Percentiles rank a stretch among this genome's conserved stretches.
Evolutionary conservation across 1,139 yeast species (phyloP).

Genomic region (Blastobotrys persicus): DNA sequence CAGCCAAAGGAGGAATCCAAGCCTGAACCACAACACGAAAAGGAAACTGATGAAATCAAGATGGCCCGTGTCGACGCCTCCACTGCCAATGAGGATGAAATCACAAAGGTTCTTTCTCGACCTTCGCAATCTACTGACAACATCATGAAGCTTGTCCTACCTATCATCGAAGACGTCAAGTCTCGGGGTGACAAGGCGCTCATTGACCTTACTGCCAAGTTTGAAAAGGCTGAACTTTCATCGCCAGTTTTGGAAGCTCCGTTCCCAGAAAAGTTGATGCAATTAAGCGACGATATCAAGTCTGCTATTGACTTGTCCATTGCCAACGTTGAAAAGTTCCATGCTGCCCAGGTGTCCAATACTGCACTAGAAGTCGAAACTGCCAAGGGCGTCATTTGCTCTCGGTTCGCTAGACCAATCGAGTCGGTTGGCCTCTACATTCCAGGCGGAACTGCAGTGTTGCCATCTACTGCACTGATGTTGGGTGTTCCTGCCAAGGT

Average conservation of each 20-base stretch:
- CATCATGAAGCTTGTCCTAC: constrained; percentile 87
- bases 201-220: constrained; percentile 80
- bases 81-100: constrained; percentile 45
- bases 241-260: constrained; percentile 85
- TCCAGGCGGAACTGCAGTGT: constrained; percentile 98
- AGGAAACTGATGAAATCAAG: constrained; percentile 41
- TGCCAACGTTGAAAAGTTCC: constrained; percentile 86
- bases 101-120: constrained; percentile 65
- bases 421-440: constrained; percentile 92
- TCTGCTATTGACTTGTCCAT: constrained; percentile 87
- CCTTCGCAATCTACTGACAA: constrained; percentile 91
- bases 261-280: constrained; percentile 73
- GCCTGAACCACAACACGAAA: constrained; percentile 25
- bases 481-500: constrained; percentile 98
- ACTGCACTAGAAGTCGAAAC: constrained; percentile 75
- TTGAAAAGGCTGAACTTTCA: constrained; percentile 73
- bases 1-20: constrained; percentile 25
- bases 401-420: constrained; percentile 92
- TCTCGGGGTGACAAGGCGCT: constrained; percentile 81
- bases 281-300: constrained; percentile 71
- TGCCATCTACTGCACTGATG: constrained; percentile 98
- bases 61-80: constrained; percentile 61
- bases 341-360: constrained; percentile 81
- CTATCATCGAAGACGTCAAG: constrained; percentile 79
- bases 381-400: constrained; percentile 87